A percentile compares a stretch with the other conserved stretches of the same genome.
Conservation (phyloP, 208 protist genomes). For the Trypanosoma theileri region DNA sequence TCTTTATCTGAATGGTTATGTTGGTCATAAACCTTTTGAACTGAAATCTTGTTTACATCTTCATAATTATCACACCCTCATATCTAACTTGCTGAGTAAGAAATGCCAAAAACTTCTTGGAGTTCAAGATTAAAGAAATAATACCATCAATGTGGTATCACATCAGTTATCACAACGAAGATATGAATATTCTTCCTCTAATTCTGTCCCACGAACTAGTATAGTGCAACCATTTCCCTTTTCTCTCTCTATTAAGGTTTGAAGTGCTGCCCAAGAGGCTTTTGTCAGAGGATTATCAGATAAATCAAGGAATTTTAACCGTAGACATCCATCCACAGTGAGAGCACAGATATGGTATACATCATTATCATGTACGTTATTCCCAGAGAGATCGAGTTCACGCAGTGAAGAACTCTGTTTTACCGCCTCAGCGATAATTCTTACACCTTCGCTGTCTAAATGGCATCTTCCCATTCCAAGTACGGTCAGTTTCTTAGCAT, state of each 20-base stretch:
- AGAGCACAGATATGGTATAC: slow-evolving; percentile 40
- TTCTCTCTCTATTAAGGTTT: slow-evolving; percentile 37
- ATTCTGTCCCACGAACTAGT: slow-evolving; percentile 44
- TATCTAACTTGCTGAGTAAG: no score
- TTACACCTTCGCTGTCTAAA: slow-evolving; percentile 50
- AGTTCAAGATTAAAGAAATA: slow-evolving; percentile 8
- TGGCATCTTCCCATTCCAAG: slow-evolving; percentile 51
- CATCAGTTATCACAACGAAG: slow-evolving; percentile 5
- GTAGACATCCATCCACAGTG: slow-evolving; percentile 35
- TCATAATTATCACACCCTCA: no score
- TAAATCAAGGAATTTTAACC: slow-evolving; percentile 44
- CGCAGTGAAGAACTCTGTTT: slow-evolving; percentile 44
- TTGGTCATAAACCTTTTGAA: no score
- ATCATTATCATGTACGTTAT: slow-evolving; percentile 59
- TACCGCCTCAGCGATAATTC: slow-evolving; percentile 40
- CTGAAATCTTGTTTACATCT: no score
- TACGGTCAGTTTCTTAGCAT: slow-evolving; percentile 33
- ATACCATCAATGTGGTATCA: slow-evolving; percentile 3
- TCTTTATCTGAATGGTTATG: no score
- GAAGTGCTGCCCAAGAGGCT: slow-evolving; percentile 23
- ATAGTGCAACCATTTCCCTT: slow-evolving; percentile 42
- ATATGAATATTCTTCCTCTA: slow-evolving; percentile 35
- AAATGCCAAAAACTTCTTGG: no score
- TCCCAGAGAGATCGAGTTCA: slow-evolving; percentile 64
- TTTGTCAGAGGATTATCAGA: slow-evolving; percentile 56